Percentiles rank a stretch among this genome's conserved stretches.
Conservation (phyloP, 2,329 filamentous ascomycete genomes). For the Leptographium wingfieldii region DNA sequence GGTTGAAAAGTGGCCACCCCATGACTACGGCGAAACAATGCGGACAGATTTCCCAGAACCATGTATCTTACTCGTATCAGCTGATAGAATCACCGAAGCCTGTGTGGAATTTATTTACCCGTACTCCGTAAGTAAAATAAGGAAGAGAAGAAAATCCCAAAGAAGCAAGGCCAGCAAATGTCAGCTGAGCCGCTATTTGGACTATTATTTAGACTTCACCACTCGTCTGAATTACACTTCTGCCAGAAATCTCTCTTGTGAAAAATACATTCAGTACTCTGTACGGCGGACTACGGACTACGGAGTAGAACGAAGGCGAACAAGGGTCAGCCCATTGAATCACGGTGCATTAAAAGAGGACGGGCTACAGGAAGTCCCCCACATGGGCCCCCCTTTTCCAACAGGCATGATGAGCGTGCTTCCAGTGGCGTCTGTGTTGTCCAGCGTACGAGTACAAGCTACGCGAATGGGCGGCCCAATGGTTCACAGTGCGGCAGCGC, state of each 20-base stretch:
- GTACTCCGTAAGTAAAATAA: neutral
- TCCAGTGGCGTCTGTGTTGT: neutral
- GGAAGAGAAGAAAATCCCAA: neutral
- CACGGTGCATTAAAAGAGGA: neutral
- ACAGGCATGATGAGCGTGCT: neutral
- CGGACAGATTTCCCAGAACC: neutral
- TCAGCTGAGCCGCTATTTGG: neutral
- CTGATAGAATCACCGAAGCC: neutral
- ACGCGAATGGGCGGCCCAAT: neutral
- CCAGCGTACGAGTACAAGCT: neutral
- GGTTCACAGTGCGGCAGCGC: neutral
- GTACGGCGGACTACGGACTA: no score
- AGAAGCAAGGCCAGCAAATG: neutral
- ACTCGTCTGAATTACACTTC: neutral
- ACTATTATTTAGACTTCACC: no score
- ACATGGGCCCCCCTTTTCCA: neutral
- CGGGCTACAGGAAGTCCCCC: neutral
- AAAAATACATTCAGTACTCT: no score
- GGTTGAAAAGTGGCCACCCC: neutral
- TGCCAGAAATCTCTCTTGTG: no score
- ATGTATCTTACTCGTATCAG: no score
- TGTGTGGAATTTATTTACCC: neutral
- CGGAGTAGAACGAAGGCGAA: neutral
- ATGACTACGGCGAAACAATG: neutral
- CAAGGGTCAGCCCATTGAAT: neutral